Conservation (phyloP, 257 asterid genomes). For the Salvia miltiorrhiza region DNA sequence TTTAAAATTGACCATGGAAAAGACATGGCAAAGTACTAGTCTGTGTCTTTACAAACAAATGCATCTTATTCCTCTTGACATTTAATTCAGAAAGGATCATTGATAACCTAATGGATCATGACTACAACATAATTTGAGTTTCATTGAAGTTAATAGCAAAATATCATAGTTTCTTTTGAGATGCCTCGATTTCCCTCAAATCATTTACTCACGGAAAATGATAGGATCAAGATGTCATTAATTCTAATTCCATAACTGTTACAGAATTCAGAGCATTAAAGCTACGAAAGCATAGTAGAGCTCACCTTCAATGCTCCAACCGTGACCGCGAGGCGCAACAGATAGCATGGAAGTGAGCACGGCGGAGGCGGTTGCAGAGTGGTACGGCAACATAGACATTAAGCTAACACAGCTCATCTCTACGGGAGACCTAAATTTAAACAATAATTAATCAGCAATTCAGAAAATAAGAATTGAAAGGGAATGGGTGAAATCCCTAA, state of each 20-base stretch:
- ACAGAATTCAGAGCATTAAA: not conserved
- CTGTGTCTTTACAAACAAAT: constrained; percentile 12
- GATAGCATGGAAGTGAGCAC: constrained; percentile 88
- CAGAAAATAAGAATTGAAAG: not conserved
- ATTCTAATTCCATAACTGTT: not conserved
- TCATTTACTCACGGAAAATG: not conserved
- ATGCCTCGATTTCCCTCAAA: not conserved
- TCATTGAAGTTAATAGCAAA: not conserved
- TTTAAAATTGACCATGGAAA: constrained; percentile 9
- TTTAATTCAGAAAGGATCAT: not conserved
- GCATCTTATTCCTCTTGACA: not conserved
- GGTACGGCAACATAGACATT: constrained; percentile 74
- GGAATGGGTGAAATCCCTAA: not conserved
- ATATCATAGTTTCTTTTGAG: not conserved
- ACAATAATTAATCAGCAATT: not conserved
- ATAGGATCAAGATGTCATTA: not conserved
- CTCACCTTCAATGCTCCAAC: constrained; percentile 83
- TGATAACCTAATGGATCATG: not conserved
- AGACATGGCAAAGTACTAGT: too few relatives aligned
- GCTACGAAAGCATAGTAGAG: not conserved
- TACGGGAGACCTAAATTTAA: constrained; percentile 58
- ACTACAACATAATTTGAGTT: not conserved
- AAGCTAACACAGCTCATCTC: constrained; percentile 60
- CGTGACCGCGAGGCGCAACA: constrained; percentile 59
- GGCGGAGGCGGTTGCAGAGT: constrained; percentile 85